Evolutionary conservation across 202 grass and related monocot species (phyloP), one percentile per base, ranked within the genome.

Genomic region (Saccharum hybrid): DNA sequence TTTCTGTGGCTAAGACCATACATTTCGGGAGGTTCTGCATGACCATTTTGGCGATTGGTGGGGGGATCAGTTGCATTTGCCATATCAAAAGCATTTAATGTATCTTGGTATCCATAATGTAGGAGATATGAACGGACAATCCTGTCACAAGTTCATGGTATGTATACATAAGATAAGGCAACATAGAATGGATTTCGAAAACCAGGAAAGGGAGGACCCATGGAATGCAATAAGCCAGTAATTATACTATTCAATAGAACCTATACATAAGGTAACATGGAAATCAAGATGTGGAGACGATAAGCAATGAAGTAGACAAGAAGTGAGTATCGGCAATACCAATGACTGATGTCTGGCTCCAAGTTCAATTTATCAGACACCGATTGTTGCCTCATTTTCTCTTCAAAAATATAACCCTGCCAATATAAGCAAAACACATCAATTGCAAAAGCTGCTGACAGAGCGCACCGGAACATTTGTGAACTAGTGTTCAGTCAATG

Each of bases 51-150:
- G 73, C 74, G 64, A 75, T 73, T 81, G 23, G 76, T 51, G 40
- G 89, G 85, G 79, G 86, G 87, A 52, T 91, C 89, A 73, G 80
- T 90, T 87, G 89, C 88, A 89, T 79, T 96, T 86, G 91, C 88
- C 89, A 68, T 83, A 70, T 96, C 93, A 88, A 96, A 91, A 76
- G 96, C 94, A 88, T 79, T 90, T 80, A 99, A 77, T 54, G 93
- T 96, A 83, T 99, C 96, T 92, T 99, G 91, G 63, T 99, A 99
- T 68, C 96, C 93, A 19, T 96, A 96, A 75, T 99, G 96, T 76
- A 99, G 69, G 76, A 99, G 91, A 92, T 99, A 99, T 43, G 96
- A 99, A 77, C 86, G 86, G 59, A 99, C 89, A 84, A 96, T 92
- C 93, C 93, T 94, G 88, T 76, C 34, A 82, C 23, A 72, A 83